Evolutionary conservation across 2,329 filamentous ascomycete genomes (phyloP), one percentile per base, ranked within the genome.

Genomic region (Thermomyces lanuginosus): DNA sequence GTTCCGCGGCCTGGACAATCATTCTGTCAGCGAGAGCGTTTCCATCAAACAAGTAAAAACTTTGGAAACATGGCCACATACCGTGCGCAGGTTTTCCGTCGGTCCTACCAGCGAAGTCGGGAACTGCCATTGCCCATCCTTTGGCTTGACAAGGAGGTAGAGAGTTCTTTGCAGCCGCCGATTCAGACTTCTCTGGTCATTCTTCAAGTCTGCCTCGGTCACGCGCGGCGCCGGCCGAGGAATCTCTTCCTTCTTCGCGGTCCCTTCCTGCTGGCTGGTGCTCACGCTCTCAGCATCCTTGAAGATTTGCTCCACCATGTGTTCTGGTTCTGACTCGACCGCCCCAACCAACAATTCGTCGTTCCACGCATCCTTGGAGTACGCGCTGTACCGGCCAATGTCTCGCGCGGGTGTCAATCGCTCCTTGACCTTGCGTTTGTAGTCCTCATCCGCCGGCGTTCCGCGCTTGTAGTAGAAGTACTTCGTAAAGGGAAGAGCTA

Each of bases 391-490:
- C 27, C 69, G 62, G 32, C 86, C 86, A 37, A 93, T 72, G 53
- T 95, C 86, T 47, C 81, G 72, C 24, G 80, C 76, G 5, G 82
- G 68, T 5, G 79, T 76, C 43, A 73, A 67, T 27, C 86, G 76
- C 49, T 81, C 76, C 41, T 65, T 64, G 36, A 81, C 68, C 58
- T 92, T 91, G 48, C 81, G 67, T 52, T 84, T 80, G 81, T 83
- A 95, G 58, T 93, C 84, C 26, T 82, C 63, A 39, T 84, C 79
- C 6, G 72, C 66, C 1, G 83, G 76, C 7, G 84, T 92, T 47
- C 81, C 80, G 41, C 74, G 74, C 63, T 92, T 92, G 69, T 84
- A 92, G 66, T 92, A 98, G 59, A 95, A 89, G 50, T 79, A 79
- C 39, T 79, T 72, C 30, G 78, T 78, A 54, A 95, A 98, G 2